Evolutionary conservation across 305 asterid genomes (phyloP), one percentile per base, ranked within the genome.

Genomic region (Vinca major): DNA sequence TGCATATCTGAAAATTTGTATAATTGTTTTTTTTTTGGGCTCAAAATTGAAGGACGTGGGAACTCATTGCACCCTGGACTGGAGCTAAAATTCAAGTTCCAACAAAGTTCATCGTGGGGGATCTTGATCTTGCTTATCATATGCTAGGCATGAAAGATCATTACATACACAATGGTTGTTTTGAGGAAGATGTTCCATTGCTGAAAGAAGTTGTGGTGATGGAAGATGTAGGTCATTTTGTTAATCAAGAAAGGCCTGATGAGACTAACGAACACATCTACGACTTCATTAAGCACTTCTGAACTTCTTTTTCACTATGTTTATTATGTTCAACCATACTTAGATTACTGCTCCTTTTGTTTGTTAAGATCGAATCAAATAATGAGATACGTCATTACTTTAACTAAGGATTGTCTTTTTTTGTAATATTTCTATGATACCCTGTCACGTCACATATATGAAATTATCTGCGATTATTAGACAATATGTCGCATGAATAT

Each of bases 151-250:
- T 65, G 43, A 65, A 65, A 26, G 69, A 65, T 12, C 3, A 61
- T 14, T 70, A 70, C 63, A 60, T 70, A 7, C 73, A 70, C 49
- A 61, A 41, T 58, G 73, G 73, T 45, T 1, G 13, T 9, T 70
- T 70, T 41, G 13, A 61, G 26, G 63, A 37, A 33, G 21, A 60
- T 47, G 73, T 70, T 4, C 73, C 73, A 39, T 60, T 60, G n/a
- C 60, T 70, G 60, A 64, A 70, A 50, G 73, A 70, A 45, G 19
- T 60, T 13, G 21, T 70, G 16, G 57, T 70, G 40, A 17, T 70
- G 67, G 43, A 70, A 58, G 73, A 53, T 14, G 67, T 48, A 2
- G 73, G 40, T 47, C 73, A 70, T 9, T 70, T 48, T 17, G 4
- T 70, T 13, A 62, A 70, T 33, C 67, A 70, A 12, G 73, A 70